Conservation (phyloP, 1,284 basidiomycete genomes). For the Xerocomus amazonicus region DNA sequence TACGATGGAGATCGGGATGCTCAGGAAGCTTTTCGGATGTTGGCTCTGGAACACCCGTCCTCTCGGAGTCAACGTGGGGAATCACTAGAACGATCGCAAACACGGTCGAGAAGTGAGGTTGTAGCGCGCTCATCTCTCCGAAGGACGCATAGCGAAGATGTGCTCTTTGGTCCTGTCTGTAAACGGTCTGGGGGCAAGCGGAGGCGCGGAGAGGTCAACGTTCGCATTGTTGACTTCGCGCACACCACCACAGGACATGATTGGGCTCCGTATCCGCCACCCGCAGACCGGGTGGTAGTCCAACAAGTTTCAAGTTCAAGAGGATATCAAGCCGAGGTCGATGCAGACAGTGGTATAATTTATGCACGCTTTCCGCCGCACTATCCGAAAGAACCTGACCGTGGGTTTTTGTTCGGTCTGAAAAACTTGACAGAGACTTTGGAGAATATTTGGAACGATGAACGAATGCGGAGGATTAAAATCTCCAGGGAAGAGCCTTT, state of each 20-base stretch:
- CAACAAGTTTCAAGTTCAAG: conserved; percentile 58
- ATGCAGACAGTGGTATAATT: conserved; percentile 73
- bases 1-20: conserved; percentile 93
- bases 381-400: conserved; percentile 84
- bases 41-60: conserved; percentile 62
- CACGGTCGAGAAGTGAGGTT: conserved; percentile 37
- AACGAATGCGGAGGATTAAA: conserved; percentile 68
- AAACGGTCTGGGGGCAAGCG: conserved; percentile 58
- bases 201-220: conserved; percentile 88
- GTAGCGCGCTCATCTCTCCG: conserved; percentile 49
- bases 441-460: conserved; percentile 81
- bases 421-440: conserved; percentile 75
- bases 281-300: conserved; percentile 35
- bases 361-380: conserved; percentile 92
- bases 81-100: conserved; percentile 58
- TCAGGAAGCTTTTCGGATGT: conserved; percentile 70
- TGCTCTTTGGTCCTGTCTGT: conserved; percentile 60
- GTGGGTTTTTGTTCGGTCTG: conserved; percentile 91
- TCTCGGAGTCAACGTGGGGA: conserved; percentile 73
- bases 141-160: conserved; percentile 72
- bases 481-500: conserved; percentile 55
- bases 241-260: conserved; percentile 96
- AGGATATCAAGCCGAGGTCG: conserved; percentile 79
- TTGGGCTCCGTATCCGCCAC: conserved; percentile 67
- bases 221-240: conserved; percentile 98